These are phyloP conservation scores for Sporothrix protearum DNA, from an alignment of 2,329 filamentous ascomycete genomes.

Conservation along the genomic window DNA sequence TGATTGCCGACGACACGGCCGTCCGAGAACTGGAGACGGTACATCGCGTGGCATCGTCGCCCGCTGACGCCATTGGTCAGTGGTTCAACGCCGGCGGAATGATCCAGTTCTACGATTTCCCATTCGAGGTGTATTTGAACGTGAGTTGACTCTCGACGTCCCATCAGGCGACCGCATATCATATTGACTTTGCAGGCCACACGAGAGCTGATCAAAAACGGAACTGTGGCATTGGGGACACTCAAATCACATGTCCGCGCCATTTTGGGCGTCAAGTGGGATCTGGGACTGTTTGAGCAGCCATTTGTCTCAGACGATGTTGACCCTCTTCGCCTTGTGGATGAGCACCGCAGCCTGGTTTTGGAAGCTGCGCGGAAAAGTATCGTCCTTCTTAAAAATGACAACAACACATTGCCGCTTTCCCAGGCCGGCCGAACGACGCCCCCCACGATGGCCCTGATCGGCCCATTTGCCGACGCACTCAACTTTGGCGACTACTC, in stretches of 20 bases:
- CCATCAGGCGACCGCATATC: not conserved
- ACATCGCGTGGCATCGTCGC: not conserved
- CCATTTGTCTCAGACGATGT: not conserved
- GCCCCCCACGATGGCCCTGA: not conserved
- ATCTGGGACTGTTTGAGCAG: not conserved
- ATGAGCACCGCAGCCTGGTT: not conserved
- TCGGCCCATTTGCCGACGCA: conserved; percentile 13
- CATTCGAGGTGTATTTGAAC: conserved; percentile 1
- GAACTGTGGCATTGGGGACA: not conserved
- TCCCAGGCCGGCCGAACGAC: not conserved
- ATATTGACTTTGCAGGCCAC: not conserved
- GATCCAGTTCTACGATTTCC: conserved; percentile 18
- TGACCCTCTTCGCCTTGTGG: not conserved
- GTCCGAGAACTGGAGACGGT: conserved; percentile 7
- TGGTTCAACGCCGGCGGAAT: conserved; percentile 20
- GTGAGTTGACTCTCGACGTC: not conserved
- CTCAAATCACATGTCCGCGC: not conserved
- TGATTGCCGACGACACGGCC: conserved; percentile 18
- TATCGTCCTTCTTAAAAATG: not conserved
- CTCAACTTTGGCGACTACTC: conserved; percentile 20
- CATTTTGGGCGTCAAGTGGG: not conserved
- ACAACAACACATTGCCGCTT: not conserved
- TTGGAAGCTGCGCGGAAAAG: not conserved
- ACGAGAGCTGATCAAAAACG: not conserved
- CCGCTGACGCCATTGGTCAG: conserved; percentile 5